phyloP scores from a whole-genome alignment of 2,329 filamentous ascomycete genomes.

The Mariannaea sp. region DNA sequence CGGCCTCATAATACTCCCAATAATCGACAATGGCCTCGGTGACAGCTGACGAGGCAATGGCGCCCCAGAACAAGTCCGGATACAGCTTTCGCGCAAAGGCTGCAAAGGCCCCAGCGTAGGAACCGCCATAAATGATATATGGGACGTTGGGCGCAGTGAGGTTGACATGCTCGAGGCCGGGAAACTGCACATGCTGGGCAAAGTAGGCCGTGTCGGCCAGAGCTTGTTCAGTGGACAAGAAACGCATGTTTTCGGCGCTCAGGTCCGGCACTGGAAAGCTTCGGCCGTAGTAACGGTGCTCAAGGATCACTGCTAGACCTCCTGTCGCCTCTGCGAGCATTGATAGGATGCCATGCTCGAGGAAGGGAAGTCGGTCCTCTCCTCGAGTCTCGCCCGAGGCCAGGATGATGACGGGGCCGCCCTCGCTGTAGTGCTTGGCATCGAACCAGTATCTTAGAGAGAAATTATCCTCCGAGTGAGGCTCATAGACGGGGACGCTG shows the following conservation, averaged over 20 bases:
- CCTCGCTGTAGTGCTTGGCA: slow-evolving; percentile 71
- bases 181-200: slow-evolving; percentile 71
- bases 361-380: slow-evolving; percentile 65
- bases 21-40: slow-evolving; percentile 79
- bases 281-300: slow-evolving; percentile 85
- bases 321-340: slow-evolving; percentile 72
- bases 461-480: slow-evolving; percentile 72
- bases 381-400: slow-evolving; percentile 72
- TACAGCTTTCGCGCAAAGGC: slow-evolving; percentile 78
- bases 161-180: slow-evolving; percentile 69
- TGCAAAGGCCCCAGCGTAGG: slow-evolving; percentile 80
- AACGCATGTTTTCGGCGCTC: slow-evolving; percentile 71
- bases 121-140: slow-evolving; percentile 82
- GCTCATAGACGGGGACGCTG: slow-evolving; percentile 77
- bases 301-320: slow-evolving; percentile 79
- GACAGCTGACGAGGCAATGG: slow-evolving; percentile 81
- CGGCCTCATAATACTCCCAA: slow-evolving; percentile 65
- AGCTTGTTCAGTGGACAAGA: slow-evolving; percentile 82
- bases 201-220: slow-evolving; percentile 84
- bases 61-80: slow-evolving; percentile 77
- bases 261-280: slow-evolving; percentile 73
- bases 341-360: slow-evolving; percentile 78
- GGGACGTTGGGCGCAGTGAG: slow-evolving; percentile 68
- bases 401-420: slow-evolving; percentile 81
- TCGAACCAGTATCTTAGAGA: slow-evolving; percentile 84